phyloP scores from a whole-genome alignment of 768 basidiomycete genomes.

The Rossbeevera mucosa region DNA sequence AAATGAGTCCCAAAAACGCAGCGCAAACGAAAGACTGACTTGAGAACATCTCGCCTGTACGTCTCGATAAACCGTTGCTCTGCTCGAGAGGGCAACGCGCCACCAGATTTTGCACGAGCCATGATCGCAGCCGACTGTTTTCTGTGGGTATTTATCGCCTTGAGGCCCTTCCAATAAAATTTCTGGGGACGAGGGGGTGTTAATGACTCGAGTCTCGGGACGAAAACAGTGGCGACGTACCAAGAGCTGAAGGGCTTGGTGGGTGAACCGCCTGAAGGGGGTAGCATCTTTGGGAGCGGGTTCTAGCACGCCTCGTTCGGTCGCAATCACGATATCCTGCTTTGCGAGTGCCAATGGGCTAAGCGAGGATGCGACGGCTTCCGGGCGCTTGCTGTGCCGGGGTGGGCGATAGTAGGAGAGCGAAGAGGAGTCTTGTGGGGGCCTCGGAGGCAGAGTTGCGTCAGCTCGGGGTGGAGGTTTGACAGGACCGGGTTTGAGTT shows the following conservation, averaged over 20 bases:
- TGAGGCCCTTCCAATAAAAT: constrained; percentile 80
- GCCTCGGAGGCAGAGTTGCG: constrained; percentile 12
- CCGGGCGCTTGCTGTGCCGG: constrained; percentile 19
- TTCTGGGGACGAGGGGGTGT: constrained; percentile 41
- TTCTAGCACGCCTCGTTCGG: constrained; percentile 60
- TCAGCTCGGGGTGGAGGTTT: constrained; percentile 35
- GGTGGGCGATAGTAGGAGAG: constrained; percentile 26
- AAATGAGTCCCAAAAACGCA: constrained; percentile 5
- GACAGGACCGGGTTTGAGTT: constrained; percentile 61
- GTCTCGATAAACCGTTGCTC: constrained; percentile 67
- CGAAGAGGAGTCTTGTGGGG: constrained; percentile 24
- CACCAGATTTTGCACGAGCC: constrained; percentile 54
- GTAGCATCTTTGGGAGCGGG: constrained; percentile 63
- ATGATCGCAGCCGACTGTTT: constrained; percentile 50
- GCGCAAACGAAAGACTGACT: constrained; percentile 40
- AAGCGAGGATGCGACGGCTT: constrained; percentile 16
- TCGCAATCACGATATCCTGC: constrained; percentile 62
- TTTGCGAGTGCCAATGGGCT: constrained; percentile 48
- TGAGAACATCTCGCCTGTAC: constrained; percentile 63
- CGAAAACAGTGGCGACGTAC: constrained; percentile 26
- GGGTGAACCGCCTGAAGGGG: constrained; percentile 46
- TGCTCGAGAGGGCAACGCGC: constrained; percentile 56
- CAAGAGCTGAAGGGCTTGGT: constrained; percentile 45
- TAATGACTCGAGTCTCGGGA: neutral
- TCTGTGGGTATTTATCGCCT: constrained; percentile 62